These are phyloP conservation scores for Dittrichia graveolens DNA, from an alignment of 129 eudicot species.

Conservation along the genomic window DNA sequence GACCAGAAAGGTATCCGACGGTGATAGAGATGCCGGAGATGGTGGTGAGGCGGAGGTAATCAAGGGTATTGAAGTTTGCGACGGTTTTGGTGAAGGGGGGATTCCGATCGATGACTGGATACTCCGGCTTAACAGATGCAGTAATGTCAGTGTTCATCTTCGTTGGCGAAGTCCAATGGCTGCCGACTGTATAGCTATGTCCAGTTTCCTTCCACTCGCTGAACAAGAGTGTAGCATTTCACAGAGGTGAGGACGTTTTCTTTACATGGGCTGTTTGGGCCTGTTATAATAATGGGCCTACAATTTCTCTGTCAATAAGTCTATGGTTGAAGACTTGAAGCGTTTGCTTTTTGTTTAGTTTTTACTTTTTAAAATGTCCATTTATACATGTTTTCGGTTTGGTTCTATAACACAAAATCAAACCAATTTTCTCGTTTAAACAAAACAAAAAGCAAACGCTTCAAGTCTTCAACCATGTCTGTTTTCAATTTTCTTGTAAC, in stretches of 20 bases:
- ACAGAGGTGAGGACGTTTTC: background rate
- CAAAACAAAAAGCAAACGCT: no score
- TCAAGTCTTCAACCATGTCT: no score
- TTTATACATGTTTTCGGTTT: no score
- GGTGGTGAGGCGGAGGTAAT: conserved; percentile 88
- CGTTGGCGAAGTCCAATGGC: background rate
- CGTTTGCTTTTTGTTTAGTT: no score
- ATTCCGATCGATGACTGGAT: conserved; percentile 90
- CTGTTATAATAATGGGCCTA: no score
- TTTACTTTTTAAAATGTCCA: no score
- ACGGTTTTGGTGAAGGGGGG: conserved; percentile 91
- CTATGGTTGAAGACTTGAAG: no score
- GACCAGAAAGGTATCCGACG: conserved; percentile 97
- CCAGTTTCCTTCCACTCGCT: no score
- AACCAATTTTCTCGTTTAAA: no score
- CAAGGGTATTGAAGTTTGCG: conserved; percentile 87
- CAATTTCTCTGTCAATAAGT: no score
- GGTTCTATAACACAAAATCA: no score
- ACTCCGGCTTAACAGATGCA: conserved; percentile 88
- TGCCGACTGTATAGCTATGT: background rate
- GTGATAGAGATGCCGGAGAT: conserved; percentile 96
- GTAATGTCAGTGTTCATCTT: conserved; percentile 88
- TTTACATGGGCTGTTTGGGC: conserved; percentile 13
- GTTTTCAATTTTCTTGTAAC: no score
- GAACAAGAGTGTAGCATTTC: background rate